Conservation (phyloP, 1,284 basidiomycete species). For the Meripilus lineatus region DNA sequence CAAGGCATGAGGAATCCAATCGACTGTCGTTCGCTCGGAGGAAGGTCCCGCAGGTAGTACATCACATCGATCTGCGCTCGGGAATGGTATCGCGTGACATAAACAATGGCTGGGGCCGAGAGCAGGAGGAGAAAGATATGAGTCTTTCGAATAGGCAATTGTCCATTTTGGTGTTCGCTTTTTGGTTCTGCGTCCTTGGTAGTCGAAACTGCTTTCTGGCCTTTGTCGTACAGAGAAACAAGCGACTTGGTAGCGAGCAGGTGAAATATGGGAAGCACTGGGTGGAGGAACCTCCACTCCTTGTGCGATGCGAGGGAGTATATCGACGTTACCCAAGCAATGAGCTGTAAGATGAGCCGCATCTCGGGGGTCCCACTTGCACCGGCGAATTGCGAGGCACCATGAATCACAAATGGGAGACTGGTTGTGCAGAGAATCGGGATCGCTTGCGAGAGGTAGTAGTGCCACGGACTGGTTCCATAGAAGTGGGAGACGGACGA, state of each 20-base stretch:
- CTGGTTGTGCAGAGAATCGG: slow-evolving; percentile 77
- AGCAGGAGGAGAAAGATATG: slow-evolving; percentile 45
- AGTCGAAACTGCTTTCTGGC: neutral
- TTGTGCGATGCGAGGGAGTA: slow-evolving; percentile 88
- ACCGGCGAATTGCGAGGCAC: slow-evolving; percentile 24
- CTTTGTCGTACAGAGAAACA: slow-evolving; percentile 26
- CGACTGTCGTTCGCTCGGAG: slow-evolving; percentile 45
- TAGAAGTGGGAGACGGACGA: slow-evolving; percentile 90
- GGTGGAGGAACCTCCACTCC: slow-evolving; percentile 97
- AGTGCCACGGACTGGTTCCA: slow-evolving; percentile 84
- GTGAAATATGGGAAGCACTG: slow-evolving; percentile 83
- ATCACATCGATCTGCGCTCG: slow-evolving; percentile 75
- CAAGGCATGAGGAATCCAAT: slow-evolving; percentile 94
- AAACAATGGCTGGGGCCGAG: slow-evolving; percentile 57
- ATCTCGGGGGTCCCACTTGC: slow-evolving; percentile 23
- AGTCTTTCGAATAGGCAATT: slow-evolving; percentile 29
- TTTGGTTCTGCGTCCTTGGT: slow-evolving; percentile 1
- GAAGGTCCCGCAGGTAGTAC: slow-evolving; percentile 52
- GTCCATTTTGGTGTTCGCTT: slow-evolving; percentile 5
- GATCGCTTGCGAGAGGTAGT: slow-evolving; percentile 83
- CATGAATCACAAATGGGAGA: slow-evolving; percentile 69
- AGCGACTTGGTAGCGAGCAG: slow-evolving; percentile 75
- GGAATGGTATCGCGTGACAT: slow-evolving; percentile 71
- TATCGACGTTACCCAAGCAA: slow-evolving; percentile 61
- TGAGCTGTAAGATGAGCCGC: slow-evolving; percentile 44